Evolutionary conservation across 1,284 basidiomycete genomes (phyloP), one percentile per base, ranked within the genome.

Genomic region (Apiotrichum laibachii): DNA sequence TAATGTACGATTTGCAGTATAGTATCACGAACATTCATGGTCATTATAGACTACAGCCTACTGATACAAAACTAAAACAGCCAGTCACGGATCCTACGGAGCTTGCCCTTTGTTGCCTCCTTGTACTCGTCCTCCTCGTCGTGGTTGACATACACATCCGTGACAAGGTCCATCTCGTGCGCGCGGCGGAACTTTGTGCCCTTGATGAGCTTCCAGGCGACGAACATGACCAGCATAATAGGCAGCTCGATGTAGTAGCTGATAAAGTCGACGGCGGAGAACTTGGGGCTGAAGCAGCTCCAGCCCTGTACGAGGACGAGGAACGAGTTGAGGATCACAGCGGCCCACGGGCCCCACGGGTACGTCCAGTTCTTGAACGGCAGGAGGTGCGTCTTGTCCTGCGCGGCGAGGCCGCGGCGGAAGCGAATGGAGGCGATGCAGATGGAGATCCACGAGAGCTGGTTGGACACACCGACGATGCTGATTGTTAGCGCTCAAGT

Each of bases 351-450:
- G 1, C 66, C 61, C 45, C 43, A 66, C 4, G 68, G 67, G 49
- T 71, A 68, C 45, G 73, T 71, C 61, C 67, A 73, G 57, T 75
- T 76, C 21, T 74, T 76, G 60, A 69, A 73, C 0, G 91, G 91
- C 10, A 95, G 82, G 3, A 78, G 81, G 51, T 90, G 70, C 34
- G 65, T 54, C 57, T 72, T 70, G 31, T 88, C 87, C 71, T 95
- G 92, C 1, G 77, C 85, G 68, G 86, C 86, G 72, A 88, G 73
- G 43, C 89, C 92, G 8, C 80, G 73, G 72, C 89, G 82, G 81
- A 94, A 94, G 43, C 88, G 86, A 57, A 90, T 76, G 73, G 92
- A 92, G 7, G 88, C 89, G 51, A 92, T 65, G 45, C 81, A 82
- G 69, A 94, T 94, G 62, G 86, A 88, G 71, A 89, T 87, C 92